Percentiles rank a stretch among this genome's conserved stretches.
Conservation (phyloP, 768 basidiomycete genomes). For the Dioszegia hungarica region DNA sequence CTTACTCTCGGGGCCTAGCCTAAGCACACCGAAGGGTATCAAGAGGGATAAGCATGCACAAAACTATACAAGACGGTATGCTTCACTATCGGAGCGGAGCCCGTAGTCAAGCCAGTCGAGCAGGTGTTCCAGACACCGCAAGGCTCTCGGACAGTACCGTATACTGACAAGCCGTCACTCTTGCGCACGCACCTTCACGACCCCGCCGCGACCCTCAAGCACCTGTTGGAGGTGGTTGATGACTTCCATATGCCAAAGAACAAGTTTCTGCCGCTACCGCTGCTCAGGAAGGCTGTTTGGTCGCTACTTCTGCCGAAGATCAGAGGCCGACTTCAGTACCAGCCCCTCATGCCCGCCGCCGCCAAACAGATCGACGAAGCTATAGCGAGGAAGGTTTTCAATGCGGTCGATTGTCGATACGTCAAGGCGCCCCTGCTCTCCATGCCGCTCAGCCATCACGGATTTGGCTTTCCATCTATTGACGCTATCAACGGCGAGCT, state of each 20-base stretch:
- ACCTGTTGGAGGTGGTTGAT: slow-evolving; percentile 4
- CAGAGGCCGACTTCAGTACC: background rate
- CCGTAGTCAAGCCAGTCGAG: background rate
- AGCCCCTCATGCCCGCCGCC: background rate
- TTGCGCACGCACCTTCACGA: background rate
- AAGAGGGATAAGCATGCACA: too few relatives aligned
- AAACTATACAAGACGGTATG: slow-evolving; percentile 13
- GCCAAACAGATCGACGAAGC: slow-evolving; percentile 5
- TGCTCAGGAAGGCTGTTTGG: slow-evolving; percentile 4
- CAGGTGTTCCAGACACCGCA: background rate
- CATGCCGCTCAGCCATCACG: slow-evolving; percentile 5
- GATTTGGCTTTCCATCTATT: slow-evolving; percentile 17
- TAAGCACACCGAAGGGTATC: too few relatives aligned
- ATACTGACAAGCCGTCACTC: background rate
- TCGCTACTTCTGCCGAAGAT: slow-evolving; percentile 7
- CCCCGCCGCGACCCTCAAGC: background rate
- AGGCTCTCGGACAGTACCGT: background rate
- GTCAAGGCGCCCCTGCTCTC: background rate
- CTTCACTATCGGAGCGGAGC: slow-evolving; percentile 8
- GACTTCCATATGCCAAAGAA: slow-evolving; percentile 1
- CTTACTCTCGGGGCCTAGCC: too few relatives aligned
- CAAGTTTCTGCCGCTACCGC: background rate
- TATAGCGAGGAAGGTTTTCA: slow-evolving; percentile 12
- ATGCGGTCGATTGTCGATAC: background rate
- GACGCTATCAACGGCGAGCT: slow-evolving; percentile 14